These are phyloP conservation scores for Xylaria sp. DNA, from an alignment of 2,329 filamentous ascomycete species.

Conservation along the genomic window DNA sequence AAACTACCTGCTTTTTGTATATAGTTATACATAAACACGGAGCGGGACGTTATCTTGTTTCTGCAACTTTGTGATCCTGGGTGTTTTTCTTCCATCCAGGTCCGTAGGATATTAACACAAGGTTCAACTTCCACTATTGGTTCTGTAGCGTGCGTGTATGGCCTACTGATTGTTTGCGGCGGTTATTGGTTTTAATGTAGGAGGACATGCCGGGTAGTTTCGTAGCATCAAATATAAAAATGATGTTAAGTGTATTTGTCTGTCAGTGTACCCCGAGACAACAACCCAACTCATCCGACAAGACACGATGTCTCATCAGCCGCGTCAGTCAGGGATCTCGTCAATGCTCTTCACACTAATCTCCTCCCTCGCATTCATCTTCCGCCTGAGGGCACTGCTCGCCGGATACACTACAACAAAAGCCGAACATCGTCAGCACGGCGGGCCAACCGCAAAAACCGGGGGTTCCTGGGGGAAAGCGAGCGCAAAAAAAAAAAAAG, in stretches of 20 bases:
- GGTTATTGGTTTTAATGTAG: no score
- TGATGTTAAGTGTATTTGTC: no score
- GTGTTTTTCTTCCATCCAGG: background rate
- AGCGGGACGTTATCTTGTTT: background rate
- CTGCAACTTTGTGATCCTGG: background rate
- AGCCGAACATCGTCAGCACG: no score
- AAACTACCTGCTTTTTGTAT: background rate
- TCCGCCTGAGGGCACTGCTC: conserved; percentile 9
- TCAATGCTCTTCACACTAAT: conserved; percentile 9
- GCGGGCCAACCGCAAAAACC: no score
- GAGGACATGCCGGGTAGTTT: no score
- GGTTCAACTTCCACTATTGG: no score
- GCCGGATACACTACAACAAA: conserved; percentile 12
- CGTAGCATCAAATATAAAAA: no score
- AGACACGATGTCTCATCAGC: no score
- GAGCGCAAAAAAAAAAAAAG: no score
- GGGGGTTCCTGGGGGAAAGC: no score
- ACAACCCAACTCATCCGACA: background rate
- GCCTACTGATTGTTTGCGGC: no score
- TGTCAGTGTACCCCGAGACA: background rate
- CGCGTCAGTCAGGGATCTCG: conserved; percentile 7
- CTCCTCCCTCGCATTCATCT: conserved; percentile 14
- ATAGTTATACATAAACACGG: background rate
- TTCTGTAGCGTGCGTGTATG: no score
- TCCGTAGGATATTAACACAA: background rate